Conservation (phyloP, 2,329 filamentous ascomycete genomes). For the Cladophialophora yegresii region DNA sequence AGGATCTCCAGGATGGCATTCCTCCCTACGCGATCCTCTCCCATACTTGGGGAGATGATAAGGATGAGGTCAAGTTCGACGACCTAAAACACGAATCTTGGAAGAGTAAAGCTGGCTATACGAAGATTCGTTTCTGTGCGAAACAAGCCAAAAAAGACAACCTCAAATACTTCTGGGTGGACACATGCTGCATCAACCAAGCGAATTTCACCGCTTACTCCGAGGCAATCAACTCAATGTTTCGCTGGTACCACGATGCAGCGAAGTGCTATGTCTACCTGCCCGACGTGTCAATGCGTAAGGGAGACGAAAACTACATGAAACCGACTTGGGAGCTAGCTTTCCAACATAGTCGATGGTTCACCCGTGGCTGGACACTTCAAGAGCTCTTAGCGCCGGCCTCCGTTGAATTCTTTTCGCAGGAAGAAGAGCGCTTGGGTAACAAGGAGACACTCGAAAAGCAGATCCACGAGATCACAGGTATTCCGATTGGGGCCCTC, state of each 20-base stretch:
- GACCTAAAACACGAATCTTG: conserved; percentile 6
- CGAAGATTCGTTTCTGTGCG: conserved; percentile 4
- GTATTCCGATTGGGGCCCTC: not conserved
- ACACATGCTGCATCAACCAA: conserved; percentile 37
- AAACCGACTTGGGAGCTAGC: not conserved
- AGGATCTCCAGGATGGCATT: conserved; percentile 1
- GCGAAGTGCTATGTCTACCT: conserved; percentile 27
- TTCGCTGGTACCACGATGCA: conserved; percentile 32
- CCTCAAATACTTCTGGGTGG: conserved; percentile 34
- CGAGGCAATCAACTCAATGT: conserved; percentile 25
- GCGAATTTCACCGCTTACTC: conserved; percentile 30
- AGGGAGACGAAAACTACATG: not conserved
- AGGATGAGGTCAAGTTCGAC: conserved; percentile 24
- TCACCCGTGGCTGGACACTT: not conserved
- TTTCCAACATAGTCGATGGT: conserved; percentile 1
- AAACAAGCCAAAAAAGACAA: conserved; percentile 2
- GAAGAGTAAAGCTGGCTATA: not conserved
- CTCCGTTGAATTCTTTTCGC: conserved; percentile 36
- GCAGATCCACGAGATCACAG: not conserved
- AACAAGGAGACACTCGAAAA: conserved; percentile 8
- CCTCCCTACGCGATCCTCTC: conserved; percentile 30
- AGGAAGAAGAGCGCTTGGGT: conserved; percentile 31
- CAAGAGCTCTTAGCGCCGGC: conserved; percentile 36
- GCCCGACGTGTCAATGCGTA: conserved; percentile 10
- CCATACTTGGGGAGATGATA: conserved; percentile 25